These are phyloP conservation scores for Globisporangium emineosum DNA, from an alignment of 352 stramenopile genomes.

Conservation along the genomic window DNA sequence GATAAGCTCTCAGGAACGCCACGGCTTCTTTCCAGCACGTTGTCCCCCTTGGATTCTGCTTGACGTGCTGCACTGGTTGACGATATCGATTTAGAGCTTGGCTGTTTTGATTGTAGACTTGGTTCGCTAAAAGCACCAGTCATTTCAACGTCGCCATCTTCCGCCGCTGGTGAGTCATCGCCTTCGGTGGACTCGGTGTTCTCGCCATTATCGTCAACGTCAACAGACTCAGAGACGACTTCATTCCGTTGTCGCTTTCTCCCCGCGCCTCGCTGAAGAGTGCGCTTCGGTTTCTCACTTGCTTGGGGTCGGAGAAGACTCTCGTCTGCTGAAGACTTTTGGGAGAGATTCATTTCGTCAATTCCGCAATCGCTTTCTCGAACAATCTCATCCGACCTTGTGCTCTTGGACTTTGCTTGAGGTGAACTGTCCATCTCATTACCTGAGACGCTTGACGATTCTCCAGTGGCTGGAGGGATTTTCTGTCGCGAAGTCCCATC, in stretches of 20 bases:
- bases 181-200: constrained; percentile 7
- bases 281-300: background rate
- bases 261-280: background rate
- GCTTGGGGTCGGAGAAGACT: background rate
- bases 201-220: background rate
- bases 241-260: background rate
- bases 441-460: background rate
- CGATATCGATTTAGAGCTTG: background rate
- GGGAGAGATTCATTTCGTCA: constrained; percentile 24
- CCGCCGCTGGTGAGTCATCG: background rate
- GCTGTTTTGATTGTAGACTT: background rate
- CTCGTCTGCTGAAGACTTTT: constrained; percentile 11
- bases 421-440: background rate
- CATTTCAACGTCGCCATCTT: constrained; percentile 8
- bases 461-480: background rate
- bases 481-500: constrained; percentile 5
- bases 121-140: background rate
- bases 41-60: background rate
- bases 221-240: background rate
- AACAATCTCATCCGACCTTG: constrained; percentile 41
- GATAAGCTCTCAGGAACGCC: background rate
- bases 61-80: background rate
- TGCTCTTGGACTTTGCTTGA: background rate
- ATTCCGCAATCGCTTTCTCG: constrained; percentile 40
- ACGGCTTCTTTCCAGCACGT: background rate